Evolutionary conservation across 495 filamentous ascomycete genomes (phyloP).

Genomic region (Penicillium paradoxum): DNA sequence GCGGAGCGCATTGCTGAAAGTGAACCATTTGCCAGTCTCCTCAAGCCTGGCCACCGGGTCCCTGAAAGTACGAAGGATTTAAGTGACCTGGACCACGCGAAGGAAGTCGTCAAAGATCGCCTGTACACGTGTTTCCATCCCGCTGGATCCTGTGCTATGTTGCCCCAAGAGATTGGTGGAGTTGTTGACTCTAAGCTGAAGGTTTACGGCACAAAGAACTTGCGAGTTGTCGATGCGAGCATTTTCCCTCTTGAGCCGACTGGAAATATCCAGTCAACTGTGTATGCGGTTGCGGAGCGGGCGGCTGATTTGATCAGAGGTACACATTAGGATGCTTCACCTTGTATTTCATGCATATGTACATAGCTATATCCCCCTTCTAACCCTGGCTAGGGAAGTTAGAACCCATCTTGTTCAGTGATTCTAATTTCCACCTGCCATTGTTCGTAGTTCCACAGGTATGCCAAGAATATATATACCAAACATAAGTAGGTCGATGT

Average conservation of each 20-base stretch:
- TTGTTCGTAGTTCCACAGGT: no score
- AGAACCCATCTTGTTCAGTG: no score
- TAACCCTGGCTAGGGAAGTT: no score
- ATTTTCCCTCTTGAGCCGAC: slow-evolving; percentile 45
- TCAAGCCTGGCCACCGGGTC: slow-evolving; percentile 10
- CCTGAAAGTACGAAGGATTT: slow-evolving; percentile 9
- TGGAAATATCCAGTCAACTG: slow-evolving; percentile 46
- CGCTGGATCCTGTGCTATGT: slow-evolving; percentile 32
- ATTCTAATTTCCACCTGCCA: no score
- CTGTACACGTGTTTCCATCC: slow-evolving; percentile 22
- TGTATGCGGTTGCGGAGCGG: slow-evolving; percentile 53
- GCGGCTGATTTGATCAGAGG: slow-evolving; percentile 49
- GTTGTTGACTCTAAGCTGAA: slow-evolving; percentile 30
- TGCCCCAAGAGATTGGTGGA: slow-evolving; percentile 46
- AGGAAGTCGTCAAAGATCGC: slow-evolving; percentile 17
- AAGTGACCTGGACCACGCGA: slow-evolving; percentile 16
- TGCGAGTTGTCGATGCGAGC: slow-evolving; percentile 53
- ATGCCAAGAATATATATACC: no score
- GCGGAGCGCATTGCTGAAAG: slow-evolving; percentile 3
- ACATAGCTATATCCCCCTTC: no score
- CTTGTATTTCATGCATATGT: no score
- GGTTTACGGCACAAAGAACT: slow-evolving; percentile 46
- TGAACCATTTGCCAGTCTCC: slow-evolving; percentile 7
- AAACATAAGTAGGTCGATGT: no score
- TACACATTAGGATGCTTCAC: neutral